Evolutionary conservation across 2,329 filamentous ascomycete genomes (phyloP).

Genomic region (Calonectria crousiana): DNA sequence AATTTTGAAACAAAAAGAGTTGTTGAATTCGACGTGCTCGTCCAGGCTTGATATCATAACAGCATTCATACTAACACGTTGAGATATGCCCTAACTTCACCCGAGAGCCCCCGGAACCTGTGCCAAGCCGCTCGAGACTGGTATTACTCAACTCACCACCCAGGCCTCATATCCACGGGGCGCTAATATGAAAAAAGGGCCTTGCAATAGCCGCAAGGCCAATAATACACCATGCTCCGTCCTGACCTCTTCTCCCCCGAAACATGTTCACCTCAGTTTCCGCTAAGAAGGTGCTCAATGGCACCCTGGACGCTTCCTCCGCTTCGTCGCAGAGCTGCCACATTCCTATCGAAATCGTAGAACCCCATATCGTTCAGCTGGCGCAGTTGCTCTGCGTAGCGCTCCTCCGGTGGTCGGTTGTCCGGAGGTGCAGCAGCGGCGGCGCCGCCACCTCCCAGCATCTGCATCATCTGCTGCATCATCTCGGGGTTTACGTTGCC

Average conservation of each 20-base stretch:
- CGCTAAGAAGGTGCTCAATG: slow-evolving; percentile 76
- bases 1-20: not conserved
- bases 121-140: slow-evolving; percentile 27
- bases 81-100: slow-evolving; percentile 28
- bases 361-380: slow-evolving; percentile 99
- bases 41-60: slow-evolving; percentile 41
- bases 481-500: slow-evolving; percentile 65
- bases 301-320: slow-evolving; percentile 96
- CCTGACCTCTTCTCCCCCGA: not conserved
- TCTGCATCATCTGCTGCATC: slow-evolving; percentile 66
- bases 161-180: slow-evolving; percentile 24
- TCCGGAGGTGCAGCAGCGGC: slow-evolving; percentile 72
- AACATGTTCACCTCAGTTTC: slow-evolving; percentile 7
- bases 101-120: slow-evolving; percentile 3
- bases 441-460: slow-evolving; percentile 52
- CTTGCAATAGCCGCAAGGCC: slow-evolving; percentile 15
- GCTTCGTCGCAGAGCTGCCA: slow-evolving; percentile 86
- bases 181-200: slow-evolving; percentile 20
- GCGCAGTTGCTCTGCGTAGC: slow-evolving; percentile 88
- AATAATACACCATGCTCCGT: not conserved
- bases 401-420: slow-evolving; percentile 91
- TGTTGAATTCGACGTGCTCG: slow-evolving; percentile 22
- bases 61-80: slow-evolving; percentile 35
- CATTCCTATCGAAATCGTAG: slow-evolving; percentile 94
- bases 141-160: slow-evolving; percentile 34